Evolutionary conservation across 2,329 filamentous ascomycete species (phyloP), one percentile per base, ranked within the genome.

Genomic region (Colletotrichum sidae): DNA sequence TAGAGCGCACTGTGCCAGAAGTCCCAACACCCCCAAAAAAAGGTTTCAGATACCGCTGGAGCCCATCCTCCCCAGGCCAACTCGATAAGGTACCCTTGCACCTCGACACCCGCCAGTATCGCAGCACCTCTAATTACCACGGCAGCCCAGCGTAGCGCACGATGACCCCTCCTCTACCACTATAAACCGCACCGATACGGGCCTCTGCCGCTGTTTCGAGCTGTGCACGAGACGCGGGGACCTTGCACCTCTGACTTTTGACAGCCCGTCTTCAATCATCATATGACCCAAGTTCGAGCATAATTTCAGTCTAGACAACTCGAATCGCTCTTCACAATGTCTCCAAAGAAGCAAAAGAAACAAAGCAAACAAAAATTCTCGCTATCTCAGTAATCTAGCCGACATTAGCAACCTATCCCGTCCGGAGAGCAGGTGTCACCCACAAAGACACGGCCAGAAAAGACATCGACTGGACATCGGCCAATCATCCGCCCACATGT

Each of bases 401-500:
- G 25, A 25, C 25, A 25, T 25, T 25, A 4, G 4, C 25, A 25
- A 25, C 25, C 25, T 25, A 4, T 25, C 25, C 25, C 25, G 25
- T 25, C 25, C 25, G 25, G 25, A 25, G 25, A 25, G 25, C 25
- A 25, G 25, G 25, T 25, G 25, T 25, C 25, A 25, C 25, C 25
- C 25, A 25, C 2, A 25, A 25, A 25, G 25, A 25, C 25, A 25
- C 25, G 25, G 25, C 25, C 25, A 25, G 4, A 25, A 25, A 5
- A 25, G 25, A 25, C 25, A 25, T 25, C 25, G 37, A 17, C 63
- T 53, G 59, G 63, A 56, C 60, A 58, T 55, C 64, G 53, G 60
- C 64, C 64, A 67, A 67, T 67, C 64, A 67, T 67, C 60, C 55
- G 50, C 49, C 47, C 64, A 67, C 64, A 67, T 67, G 64, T 57